These are phyloP conservation scores for Phytophthora litchii DNA, from an alignment of 352 stramenopile species.

Conservation along the genomic window DNA sequence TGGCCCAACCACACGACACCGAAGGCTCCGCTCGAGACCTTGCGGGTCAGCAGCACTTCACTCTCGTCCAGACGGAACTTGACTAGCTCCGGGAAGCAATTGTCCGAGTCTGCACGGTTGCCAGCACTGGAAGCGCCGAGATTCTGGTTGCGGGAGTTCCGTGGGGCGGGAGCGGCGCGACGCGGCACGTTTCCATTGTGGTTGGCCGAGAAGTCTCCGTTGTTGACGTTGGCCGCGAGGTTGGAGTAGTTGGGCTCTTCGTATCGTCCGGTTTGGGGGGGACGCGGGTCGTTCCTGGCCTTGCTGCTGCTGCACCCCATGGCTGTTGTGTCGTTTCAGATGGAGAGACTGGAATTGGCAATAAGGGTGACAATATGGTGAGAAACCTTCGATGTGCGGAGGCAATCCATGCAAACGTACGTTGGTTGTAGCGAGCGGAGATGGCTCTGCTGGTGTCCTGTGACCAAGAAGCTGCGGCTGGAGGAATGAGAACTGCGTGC, in stretches of 20 bases:
- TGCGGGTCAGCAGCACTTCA: slow-evolving; percentile 82
- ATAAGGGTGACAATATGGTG: slow-evolving; percentile 17
- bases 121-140: slow-evolving; percentile 13
- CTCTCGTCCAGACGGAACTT: slow-evolving; percentile 82
- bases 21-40: slow-evolving; percentile 83
- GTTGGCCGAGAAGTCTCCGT: slow-evolving; percentile 31
- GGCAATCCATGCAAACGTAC: slow-evolving; percentile 1
- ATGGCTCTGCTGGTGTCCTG: slow-evolving; percentile 7
- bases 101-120: slow-evolving; percentile 46
- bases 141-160: slow-evolving; percentile 27
- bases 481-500: slow-evolving; percentile 32
- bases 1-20: slow-evolving; percentile 87
- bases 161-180: slow-evolving; percentile 6
- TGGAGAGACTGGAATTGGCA: slow-evolving; percentile 11
- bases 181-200: slow-evolving; percentile 18
- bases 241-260: slow-evolving; percentile 46
- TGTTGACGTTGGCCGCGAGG: slow-evolving; percentile 39
- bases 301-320: slow-evolving; percentile 50
- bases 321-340: slow-evolving; percentile 19
- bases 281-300: slow-evolving; percentile 16
- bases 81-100: slow-evolving; percentile 74
- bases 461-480: not conserved
- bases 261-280: slow-evolving; percentile 25
- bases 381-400: not conserved
- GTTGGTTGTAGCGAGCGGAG: slow-evolving; percentile 8